Evolutionary conservation across 2,329 filamentous ascomycete genomes (phyloP).

Genomic region (Whalleya microplaca): DNA sequence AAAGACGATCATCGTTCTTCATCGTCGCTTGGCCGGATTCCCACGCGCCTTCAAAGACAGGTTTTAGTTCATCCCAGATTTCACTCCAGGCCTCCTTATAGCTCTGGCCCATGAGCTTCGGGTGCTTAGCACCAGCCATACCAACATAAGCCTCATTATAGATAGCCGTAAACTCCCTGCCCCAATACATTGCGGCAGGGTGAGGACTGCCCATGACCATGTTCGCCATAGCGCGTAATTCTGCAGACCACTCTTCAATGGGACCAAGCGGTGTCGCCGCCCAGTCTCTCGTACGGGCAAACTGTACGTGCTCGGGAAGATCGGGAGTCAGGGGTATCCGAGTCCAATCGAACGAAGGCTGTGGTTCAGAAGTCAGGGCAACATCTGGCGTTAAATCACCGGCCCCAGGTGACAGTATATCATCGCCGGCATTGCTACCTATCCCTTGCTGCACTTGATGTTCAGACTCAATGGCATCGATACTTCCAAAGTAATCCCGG

Average conservation of each 20-base stretch:
- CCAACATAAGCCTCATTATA: constrained; percentile 75
- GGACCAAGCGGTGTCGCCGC: constrained; percentile 72
- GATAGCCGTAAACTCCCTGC: constrained; percentile 67
- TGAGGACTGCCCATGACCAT: constrained; percentile 80
- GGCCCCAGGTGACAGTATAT: constrained; percentile 21
- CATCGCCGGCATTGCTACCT: constrained; percentile 29
- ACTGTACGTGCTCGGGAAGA: constrained; percentile 72
- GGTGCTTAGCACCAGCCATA: constrained; percentile 78
- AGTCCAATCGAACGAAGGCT: constrained; percentile 80
- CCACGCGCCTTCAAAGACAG: constrained; percentile 69
- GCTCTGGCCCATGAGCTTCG: constrained; percentile 71
- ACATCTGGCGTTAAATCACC: constrained; percentile 29
- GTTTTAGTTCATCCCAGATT: constrained; percentile 73
- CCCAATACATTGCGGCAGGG: constrained; percentile 81
- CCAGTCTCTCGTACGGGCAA: constrained; percentile 76
- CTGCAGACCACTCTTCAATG: constrained; percentile 72
- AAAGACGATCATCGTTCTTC: constrained; percentile 81
- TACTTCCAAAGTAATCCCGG: constrained; percentile 37
- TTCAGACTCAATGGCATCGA: constrained; percentile 26
- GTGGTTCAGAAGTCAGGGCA: constrained; percentile 30
- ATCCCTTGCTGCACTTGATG: constrained; percentile 20
- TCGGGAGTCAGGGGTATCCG: constrained; percentile 65
- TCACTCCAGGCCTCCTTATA: constrained; percentile 73
- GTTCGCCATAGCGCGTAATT: constrained; percentile 78
- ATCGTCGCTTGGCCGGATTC: constrained; percentile 76